Base-by-base conservation (phyloP, 2,329 filamentous ascomycete genomes). In the Colletotrichum zoysiae region DNA sequence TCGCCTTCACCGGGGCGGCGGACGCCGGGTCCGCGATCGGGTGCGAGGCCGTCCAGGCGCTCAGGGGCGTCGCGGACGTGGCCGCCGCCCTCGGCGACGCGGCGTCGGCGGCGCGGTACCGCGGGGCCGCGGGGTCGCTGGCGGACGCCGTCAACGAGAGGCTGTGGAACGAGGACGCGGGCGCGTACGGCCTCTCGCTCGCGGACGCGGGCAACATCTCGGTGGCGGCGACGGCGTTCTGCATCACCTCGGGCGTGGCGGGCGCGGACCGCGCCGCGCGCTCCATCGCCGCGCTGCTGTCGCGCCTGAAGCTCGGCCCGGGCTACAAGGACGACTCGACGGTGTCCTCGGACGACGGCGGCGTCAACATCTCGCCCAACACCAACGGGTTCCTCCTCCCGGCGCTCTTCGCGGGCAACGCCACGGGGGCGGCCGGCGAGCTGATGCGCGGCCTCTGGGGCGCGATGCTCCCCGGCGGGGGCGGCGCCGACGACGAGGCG, bases 341-440 rank as follows among this genome's bases (percentile, higher is more conserved):
- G 1, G 67, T 69, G 1, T 66, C 68, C 2, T 51, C 71, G 14
- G 46, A 68, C n/a, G 62, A 56, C 82, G 84, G 1, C 64, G 78
- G 78, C 46, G 78, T 78, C 73, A 82, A 79, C 62, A 81, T 85
- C 44, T 85, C 83, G 3, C 84, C 86, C 14, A 86, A 86, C 74
- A 86, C 83, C 33, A 82, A 79, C 16, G 82, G 83, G 2, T 85
- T 85, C 72, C 76, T 86, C 2, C 79, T 86, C 5, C 75, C 80
- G 51, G 79, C 82, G 0, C 74, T 85, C 0, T 78, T 82, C 60
- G 63, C 75, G 33, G 76, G 77, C 0, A 77, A 76, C 60, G 75
- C 73, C 18, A 78, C 74, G 5, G 74, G 76, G 3, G 70, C 76
- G 0, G 77, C 75, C 3, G 75, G 73, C 2, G 74, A 78, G 30